A percentile compares a stretch with the other conserved stretches of the same genome.
Evolutionary conservation across 2,329 filamentous ascomycete genomes (phyloP).

Genomic region (Fusarium goolgardi): DNA sequence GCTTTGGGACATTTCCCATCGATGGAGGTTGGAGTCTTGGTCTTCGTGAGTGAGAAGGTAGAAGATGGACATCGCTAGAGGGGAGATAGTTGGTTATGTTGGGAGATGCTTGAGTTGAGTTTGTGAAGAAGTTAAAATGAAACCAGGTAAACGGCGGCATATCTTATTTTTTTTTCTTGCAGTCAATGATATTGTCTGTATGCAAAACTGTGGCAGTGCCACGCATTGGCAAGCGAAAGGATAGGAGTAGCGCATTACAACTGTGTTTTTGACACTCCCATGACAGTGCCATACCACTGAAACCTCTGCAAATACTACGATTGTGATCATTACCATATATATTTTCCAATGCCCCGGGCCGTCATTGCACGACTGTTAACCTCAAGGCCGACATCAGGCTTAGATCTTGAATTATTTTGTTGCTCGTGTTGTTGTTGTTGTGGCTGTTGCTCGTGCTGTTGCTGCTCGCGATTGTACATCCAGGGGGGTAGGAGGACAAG

Average conservation of each 20-base stretch:
- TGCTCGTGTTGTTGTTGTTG: not conserved
- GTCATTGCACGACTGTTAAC: not conserved
- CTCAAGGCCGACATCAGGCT: not conserved
- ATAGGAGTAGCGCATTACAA: not conserved
- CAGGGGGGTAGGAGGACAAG: too few relatives aligned
- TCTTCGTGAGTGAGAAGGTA: not conserved
- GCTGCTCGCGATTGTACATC: not conserved
- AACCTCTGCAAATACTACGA: not conserved
- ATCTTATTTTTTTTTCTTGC: not conserved
- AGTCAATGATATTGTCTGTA: not conserved
- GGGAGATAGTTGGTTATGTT: not conserved
- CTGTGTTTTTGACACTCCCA: not conserved
- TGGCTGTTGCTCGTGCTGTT: not conserved
- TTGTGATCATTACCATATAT: not conserved
- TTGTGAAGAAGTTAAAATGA: not conserved
- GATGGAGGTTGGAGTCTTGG: not conserved
- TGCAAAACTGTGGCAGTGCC: not conserved
- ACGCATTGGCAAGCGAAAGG: not conserved
- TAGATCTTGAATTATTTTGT: too few relatives aligned
- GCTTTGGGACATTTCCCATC: not conserved
- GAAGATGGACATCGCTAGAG: not conserved
- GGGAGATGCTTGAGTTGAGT: not conserved
- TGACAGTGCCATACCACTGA: not conserved
- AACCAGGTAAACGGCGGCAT: not conserved
- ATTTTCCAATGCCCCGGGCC: too few relatives aligned